A percentile compares a stretch with the other conserved stretches of the same genome.
Evolutionary conservation across 2,329 filamentous ascomycete species (phyloP).

Genomic region (Colletotrichum destructivum): DNA sequence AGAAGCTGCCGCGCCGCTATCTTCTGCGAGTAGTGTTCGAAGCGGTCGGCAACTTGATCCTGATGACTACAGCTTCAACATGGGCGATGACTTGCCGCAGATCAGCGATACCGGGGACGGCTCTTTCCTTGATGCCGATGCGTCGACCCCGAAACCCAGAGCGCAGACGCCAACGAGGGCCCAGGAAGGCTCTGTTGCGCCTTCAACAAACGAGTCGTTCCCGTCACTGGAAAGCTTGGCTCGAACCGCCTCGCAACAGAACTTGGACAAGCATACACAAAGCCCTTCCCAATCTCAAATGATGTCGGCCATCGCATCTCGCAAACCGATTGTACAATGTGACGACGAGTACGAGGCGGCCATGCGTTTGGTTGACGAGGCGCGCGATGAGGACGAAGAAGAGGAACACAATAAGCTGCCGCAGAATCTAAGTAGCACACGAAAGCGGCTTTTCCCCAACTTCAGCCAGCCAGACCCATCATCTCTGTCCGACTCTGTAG

Average conservation of each 20-base stretch:
- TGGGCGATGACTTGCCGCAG: conserved; percentile 49
- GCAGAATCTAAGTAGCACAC: neutral
- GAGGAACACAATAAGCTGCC: conserved; percentile 44
- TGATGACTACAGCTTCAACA: conserved; percentile 53
- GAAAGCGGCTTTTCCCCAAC: conserved; percentile 51
- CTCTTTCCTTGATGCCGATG: conserved; percentile 16
- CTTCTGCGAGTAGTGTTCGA: conserved; percentile 58
- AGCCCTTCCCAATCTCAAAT: conserved; percentile 51
- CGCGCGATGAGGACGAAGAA: conserved; percentile 47
- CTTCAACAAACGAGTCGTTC: conserved; percentile 49
- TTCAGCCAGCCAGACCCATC: conserved; percentile 49
- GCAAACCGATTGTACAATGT: conserved; percentile 47
- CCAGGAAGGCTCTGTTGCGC: conserved; percentile 26
- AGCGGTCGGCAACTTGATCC: conserved; percentile 68
- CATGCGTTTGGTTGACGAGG: conserved; percentile 60
- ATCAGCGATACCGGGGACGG: conserved; percentile 22
- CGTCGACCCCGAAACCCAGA: conserved; percentile 25
- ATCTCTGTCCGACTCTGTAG: conserved; percentile 41
- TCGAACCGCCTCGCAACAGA: conserved; percentile 58
- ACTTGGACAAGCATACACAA: conserved; percentile 47
- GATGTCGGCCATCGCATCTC: conserved; percentile 46
- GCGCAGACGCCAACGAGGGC: conserved; percentile 14
- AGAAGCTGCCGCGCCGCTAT: conserved; percentile 52
- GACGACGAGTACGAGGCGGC: conserved; percentile 61
- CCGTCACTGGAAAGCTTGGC: conserved; percentile 55